A percentile compares a stretch with the other conserved stretches of the same genome.
Conservation (phyloP, 2,329 filamentous ascomycete genomes). For the Ceratocystis cubensis region DNA sequence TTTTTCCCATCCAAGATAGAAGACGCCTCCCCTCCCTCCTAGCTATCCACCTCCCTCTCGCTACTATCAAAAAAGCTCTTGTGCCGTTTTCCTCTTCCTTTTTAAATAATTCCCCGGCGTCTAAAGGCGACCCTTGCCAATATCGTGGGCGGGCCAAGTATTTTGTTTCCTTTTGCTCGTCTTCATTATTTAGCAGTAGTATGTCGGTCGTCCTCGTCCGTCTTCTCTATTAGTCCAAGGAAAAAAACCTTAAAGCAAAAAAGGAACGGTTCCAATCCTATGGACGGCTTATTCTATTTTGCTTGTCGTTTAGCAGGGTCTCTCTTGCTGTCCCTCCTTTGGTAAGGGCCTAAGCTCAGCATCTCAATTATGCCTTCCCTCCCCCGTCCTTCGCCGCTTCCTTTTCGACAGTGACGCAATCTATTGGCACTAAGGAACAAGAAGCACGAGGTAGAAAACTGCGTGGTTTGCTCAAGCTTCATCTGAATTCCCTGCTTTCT, state of each 20-base stretch:
- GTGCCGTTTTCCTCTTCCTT: background rate
- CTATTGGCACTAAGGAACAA: background rate
- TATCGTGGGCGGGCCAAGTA: no score
- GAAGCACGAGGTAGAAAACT: background rate
- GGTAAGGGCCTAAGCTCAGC: background rate
- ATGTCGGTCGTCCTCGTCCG: no score
- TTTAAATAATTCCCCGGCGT: constrained; percentile 3
- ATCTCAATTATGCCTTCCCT: background rate
- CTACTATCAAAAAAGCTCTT: background rate
- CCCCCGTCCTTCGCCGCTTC: background rate
- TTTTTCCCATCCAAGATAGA: background rate
- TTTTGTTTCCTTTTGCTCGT: background rate
- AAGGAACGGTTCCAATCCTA: background rate
- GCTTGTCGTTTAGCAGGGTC: background rate
- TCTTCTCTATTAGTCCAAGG: no score
- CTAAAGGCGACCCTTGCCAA: background rate
- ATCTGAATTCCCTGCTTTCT: no score
- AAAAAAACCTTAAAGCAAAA: background rate
- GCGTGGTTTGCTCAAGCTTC: background rate
- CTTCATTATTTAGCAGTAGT: background rate
- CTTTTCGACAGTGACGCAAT: background rate
- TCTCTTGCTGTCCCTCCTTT: background rate
- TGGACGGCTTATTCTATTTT: background rate
- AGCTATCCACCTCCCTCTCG: background rate
- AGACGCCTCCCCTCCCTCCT: no score